Evolutionary conservation across 495 filamentous ascomycete species (phyloP).

Genomic region (Physcia stellaris): DNA sequence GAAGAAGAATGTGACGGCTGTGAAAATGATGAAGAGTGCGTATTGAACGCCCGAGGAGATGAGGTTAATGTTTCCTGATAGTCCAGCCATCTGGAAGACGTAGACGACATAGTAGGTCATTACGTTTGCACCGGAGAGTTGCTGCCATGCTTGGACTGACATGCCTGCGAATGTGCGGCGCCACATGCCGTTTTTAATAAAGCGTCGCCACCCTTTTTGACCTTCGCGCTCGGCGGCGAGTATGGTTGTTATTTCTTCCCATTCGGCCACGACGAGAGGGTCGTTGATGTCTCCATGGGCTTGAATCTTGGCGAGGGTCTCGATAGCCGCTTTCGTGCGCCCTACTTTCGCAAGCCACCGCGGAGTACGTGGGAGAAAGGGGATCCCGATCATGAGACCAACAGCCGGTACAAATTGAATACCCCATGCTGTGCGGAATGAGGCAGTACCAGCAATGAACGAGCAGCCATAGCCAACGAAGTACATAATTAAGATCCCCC

Average conservation of each 20-base stretch:
- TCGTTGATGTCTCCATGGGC: conserved; percentile 48
- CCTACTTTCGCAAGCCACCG: conserved; percentile 61
- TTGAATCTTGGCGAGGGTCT: conserved; percentile 56
- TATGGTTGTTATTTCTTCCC: conserved; percentile 52
- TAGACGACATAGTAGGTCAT: conserved; percentile 63
- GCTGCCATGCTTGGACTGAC: conserved; percentile 58
- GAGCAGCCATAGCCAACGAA: conserved; percentile 48
- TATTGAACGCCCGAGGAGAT: conserved; percentile 61
- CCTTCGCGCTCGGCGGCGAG: conserved; percentile 43
- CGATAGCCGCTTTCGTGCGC: conserved; percentile 51
- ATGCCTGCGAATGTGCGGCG: conserved; percentile 55
- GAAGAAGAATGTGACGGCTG: conserved; percentile 51
- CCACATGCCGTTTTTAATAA: conserved; percentile 54
- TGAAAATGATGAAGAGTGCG: conserved; percentile 62
- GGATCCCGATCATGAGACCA: conserved; percentile 47
- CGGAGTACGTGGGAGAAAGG: conserved; percentile 59
- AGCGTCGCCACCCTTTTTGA: conserved; percentile 42
- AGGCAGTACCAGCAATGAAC: conserved; percentile 44
- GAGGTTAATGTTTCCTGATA: conserved; percentile 49
- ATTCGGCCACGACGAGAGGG: conserved; percentile 57
- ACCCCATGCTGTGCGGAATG: conserved; percentile 62
- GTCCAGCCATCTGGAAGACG: conserved; percentile 50
- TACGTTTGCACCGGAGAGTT: conserved; percentile 54
- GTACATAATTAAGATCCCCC: conserved; percentile 45
- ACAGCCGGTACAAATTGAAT: conserved; percentile 57